These are phyloP conservation scores for Stephania cephalantha DNA, from an alignment of 164 flowering plant species.

Conservation along the genomic window DNA sequence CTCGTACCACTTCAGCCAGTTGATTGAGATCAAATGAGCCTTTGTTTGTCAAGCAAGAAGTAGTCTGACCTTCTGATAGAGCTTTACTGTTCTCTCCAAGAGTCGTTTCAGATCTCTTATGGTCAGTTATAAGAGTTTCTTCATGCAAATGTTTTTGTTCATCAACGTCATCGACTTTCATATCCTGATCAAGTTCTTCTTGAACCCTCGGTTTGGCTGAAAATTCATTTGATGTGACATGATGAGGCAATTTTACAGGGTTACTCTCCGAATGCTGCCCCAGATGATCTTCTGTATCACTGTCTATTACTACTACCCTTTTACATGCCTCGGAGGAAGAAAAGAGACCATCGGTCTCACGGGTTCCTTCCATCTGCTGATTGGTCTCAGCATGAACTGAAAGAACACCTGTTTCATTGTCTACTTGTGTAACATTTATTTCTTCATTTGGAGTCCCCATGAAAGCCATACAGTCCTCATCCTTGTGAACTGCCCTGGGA, in stretches of 20 bases:
- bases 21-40: conserved; percentile 33
- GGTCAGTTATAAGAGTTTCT: not conserved
- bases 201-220: conserved; percentile 5
- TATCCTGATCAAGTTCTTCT: conserved; percentile 8
- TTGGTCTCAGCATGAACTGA: conserved; percentile 11
- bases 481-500: not conserved
- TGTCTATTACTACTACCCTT: conserved; percentile 7
- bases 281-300: conserved; percentile 9
- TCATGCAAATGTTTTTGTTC: not conserved
- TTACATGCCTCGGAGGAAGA: conserved; percentile 7
- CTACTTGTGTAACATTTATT: conserved; percentile 11
- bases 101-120: conserved; percentile 13
- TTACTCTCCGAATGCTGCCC: conserved; percentile 16
- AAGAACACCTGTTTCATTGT: conserved; percentile 7
- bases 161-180: conserved; percentile 16
- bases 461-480: not conserved
- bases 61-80: conserved; percentile 11
- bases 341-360: not conserved
- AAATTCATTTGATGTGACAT: conserved; percentile 3
- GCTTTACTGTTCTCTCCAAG: conserved; percentile 12
- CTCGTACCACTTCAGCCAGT: conserved; percentile 34
- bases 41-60: conserved; percentile 17
- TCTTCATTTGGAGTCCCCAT: not conserved
- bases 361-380: not conserved
- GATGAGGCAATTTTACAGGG: conserved; percentile 9